These are phyloP conservation scores for Vaccinium darrowii DNA, from an alignment of 148 eudicot genomes.

Conservation along the genomic window DNA sequence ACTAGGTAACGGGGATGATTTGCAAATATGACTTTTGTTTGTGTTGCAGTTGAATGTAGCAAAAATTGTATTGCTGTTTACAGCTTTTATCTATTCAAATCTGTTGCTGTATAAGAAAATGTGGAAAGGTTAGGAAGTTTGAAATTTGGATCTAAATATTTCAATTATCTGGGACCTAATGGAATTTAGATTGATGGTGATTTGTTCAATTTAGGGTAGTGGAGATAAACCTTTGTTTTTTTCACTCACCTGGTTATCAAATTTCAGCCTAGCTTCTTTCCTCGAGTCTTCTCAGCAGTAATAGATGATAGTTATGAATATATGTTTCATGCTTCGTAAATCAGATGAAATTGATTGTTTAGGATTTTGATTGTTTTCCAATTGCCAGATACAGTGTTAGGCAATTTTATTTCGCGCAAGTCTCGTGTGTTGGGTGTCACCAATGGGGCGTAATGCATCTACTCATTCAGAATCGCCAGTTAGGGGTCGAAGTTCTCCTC, in stretches of 20 bases:
- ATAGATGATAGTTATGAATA: background rate
- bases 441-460: conserved; percentile 54
- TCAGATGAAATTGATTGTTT: background rate
- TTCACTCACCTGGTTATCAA: background rate
- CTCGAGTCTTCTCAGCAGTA: background rate
- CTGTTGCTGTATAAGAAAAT: background rate
- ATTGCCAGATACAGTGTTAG: background rate
- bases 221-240: background rate
- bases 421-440: conserved; percentile 20
- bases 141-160: background rate
- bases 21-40: background rate
- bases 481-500: conserved; percentile 45
- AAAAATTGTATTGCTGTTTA: background rate
- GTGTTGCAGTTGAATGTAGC: background rate
- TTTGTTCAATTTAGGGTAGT: background rate
- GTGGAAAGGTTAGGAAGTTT: background rate
- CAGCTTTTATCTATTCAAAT: background rate
- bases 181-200: background rate
- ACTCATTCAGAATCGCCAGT: conserved; percentile 52
- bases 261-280: background rate
- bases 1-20: background rate
- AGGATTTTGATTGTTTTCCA: background rate
- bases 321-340: background rate
- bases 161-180: background rate
- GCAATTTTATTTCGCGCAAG: background rate